Evolutionary conservation across 441 rosid species (phyloP).

Genomic region (Francoa sonchifolia): DNA sequence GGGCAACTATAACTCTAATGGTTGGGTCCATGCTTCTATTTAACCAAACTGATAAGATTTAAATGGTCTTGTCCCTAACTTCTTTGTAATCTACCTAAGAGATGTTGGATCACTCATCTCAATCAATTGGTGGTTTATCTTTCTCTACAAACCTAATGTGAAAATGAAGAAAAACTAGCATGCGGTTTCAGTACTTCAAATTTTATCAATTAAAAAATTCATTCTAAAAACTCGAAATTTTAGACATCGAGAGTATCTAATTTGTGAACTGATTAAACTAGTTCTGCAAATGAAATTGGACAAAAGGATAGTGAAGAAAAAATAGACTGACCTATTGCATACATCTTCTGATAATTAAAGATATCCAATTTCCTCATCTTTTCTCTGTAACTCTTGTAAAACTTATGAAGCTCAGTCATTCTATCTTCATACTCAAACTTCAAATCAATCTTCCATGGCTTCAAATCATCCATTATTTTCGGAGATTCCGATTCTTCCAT

Average conservation of each 20-base stretch:
- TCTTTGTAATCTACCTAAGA: too few species aligned
- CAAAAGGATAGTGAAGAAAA: background rate
- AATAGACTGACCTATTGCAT: slow-evolving; percentile 59
- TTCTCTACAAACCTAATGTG: background rate
- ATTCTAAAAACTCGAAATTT: too few species aligned
- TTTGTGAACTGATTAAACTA: too few species aligned
- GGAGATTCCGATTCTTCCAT: slow-evolving; percentile 63
- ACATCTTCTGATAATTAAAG: slow-evolving; percentile 81
- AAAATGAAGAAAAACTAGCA: too few species aligned
- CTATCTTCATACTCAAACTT: slow-evolving; percentile 43
- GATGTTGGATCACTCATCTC: slow-evolving; percentile 15
- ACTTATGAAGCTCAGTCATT: slow-evolving; percentile 71
- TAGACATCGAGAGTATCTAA: too few species aligned
- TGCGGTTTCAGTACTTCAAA: too few species aligned
- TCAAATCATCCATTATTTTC: slow-evolving; percentile 60
- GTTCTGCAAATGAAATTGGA: background rate
- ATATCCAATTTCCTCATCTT: slow-evolving; percentile 82
- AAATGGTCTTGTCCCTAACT: slow-evolving; percentile 29
- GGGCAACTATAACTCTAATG: slow-evolving; percentile 13
- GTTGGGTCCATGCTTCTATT: slow-evolving; percentile 10
- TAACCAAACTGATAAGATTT: slow-evolving; percentile 23
- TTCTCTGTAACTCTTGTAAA: slow-evolving; percentile 73
- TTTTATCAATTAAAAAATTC: too few species aligned
- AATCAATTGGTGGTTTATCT: slow-evolving; percentile 3
- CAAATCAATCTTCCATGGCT: slow-evolving; percentile 84